Base-by-base conservation (phyloP, 371 early-diverging fungal species). In the Parasitella parasitica region DNA sequence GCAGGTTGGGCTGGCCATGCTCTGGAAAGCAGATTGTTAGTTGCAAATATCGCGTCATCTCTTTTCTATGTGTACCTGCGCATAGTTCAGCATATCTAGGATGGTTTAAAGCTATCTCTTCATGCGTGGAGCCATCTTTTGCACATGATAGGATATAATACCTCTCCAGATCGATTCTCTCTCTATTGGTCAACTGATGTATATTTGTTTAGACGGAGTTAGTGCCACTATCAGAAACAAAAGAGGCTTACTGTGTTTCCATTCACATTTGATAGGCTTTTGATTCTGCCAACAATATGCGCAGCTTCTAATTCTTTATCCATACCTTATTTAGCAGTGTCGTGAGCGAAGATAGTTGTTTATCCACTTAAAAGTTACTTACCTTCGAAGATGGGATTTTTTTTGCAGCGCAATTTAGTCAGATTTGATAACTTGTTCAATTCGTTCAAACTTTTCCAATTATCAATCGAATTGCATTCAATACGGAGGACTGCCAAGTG, bases 91-190 rank as follows among this genome's bases (percentile, higher is more conserved):
- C 57, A 52, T 80, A 89, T 2, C 88, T 81, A 4, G 89, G 90
- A 61, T 90, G 88, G 4, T 64, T 54, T 0, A 37, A 34, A 6
- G 63, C 58, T 27, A 90, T 80, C 0, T 60, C 70, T 28, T 75
- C 64, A 15, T 71, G 68, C 16, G 75, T 76, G 32, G 65, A 48
- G 1, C 75, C 82, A 49, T 77, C 74, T 7, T 72, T 67, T 6
- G 76, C 60, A 57, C 82, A 75, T 2, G 75, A 67, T n/a, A 68
- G 76, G 30, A 93, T 62, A 61, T 91, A 94, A 59, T 86, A 92
- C 18, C 91, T 73, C 67, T 94, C 95, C 53, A 89, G 83, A 66
- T 93, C 90, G 0, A 63, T 58, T 7, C 92, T 75, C 46, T 87
- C 86, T 16, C 74, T 72, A 2, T 65, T 54, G 6, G 83, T 65